These are phyloP conservation scores for Musa balbisiana DNA, from an alignment of 202 grass and related monocot species.

Conservation along the genomic window DNA sequence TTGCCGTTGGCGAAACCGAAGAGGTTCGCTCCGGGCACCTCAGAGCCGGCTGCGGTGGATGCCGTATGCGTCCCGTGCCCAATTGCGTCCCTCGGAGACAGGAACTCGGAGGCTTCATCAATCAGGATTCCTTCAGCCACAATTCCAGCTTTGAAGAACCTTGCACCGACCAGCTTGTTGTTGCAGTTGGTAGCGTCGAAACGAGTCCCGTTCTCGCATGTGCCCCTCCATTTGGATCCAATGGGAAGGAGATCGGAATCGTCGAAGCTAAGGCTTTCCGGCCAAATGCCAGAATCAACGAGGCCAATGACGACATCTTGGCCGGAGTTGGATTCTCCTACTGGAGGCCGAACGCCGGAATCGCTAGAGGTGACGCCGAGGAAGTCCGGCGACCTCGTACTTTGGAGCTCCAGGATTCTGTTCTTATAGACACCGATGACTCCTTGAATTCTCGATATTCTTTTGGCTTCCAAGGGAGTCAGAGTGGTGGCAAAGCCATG, in stretches of 20 bases:
- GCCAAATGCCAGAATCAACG: slow-evolving; percentile 43
- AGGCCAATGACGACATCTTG: slow-evolving; percentile 34
- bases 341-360: not conserved
- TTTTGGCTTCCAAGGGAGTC: slow-evolving; percentile 27
- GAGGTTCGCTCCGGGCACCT: slow-evolving; percentile 15
- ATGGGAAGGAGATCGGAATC: slow-evolving; percentile 32
- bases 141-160: slow-evolving; percentile 15
- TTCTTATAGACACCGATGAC: slow-evolving; percentile 32
- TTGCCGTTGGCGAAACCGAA: slow-evolving; percentile 18
- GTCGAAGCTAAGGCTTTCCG: slow-evolving; percentile 45
- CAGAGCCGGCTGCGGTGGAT: slow-evolving; percentile 33
- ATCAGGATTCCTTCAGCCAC: not conserved
- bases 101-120: not conserved
- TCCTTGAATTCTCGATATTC: slow-evolving; percentile 19
- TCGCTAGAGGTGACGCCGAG: slow-evolving; percentile 27
- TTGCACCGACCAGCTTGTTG: slow-evolving; percentile 51
- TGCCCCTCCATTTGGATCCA: slow-evolving; percentile 23
- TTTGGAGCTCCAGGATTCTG: slow-evolving; percentile 12
- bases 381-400: slow-evolving; percentile 38
- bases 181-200: slow-evolving; percentile 46
- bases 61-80: slow-evolving; percentile 43
- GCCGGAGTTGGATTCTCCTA: slow-evolving; percentile 19
- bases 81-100: slow-evolving; percentile 15
- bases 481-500: slow-evolving; percentile 46
- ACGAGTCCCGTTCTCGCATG: slow-evolving; percentile 25